Percentiles rank a stretch among this genome's conserved stretches.
phyloP scores from a whole-genome alignment of 106 monocot genomes.

The Alisma plantagoaquatica region DNA sequence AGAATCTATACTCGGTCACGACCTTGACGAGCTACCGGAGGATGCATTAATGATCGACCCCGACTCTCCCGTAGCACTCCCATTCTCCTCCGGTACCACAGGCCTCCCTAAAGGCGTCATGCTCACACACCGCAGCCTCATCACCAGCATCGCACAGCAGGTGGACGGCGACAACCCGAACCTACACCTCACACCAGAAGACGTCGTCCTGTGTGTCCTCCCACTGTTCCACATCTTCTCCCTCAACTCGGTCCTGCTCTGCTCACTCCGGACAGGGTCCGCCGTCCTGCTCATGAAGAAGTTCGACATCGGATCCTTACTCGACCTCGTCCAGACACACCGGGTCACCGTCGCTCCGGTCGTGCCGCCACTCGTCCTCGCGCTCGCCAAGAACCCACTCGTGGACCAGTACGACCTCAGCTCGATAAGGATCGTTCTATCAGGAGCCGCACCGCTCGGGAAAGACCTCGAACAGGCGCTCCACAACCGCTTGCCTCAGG shows the following conservation, averaged over 20 bases:
- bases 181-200: slow-evolving; percentile 35
- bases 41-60: slow-evolving; percentile 27
- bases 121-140: slow-evolving; percentile 58
- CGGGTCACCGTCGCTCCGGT: slow-evolving; percentile 68
- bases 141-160: slow-evolving; percentile 70
- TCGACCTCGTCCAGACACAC: slow-evolving; percentile 46
- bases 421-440: slow-evolving; percentile 65
- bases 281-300: slow-evolving; percentile 67
- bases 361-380: slow-evolving; percentile 86
- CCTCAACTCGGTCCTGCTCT: slow-evolving; percentile 75
- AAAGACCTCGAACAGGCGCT: slow-evolving; percentile 72
- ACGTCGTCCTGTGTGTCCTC: slow-evolving; percentile 86
- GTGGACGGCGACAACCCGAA: slow-evolving; percentile 97
- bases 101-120: slow-evolving; percentile 85
- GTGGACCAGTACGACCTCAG: slow-evolving; percentile 68
- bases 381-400: slow-evolving; percentile 59
- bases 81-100: slow-evolving; percentile 92
- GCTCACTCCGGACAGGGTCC: slow-evolving; percentile 66
- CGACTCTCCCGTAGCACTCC: slow-evolving; percentile 60
- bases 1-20: slow-evolving; percentile 6
- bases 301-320: slow-evolving; percentile 68
- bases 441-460: slow-evolving; percentile 88
- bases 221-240: slow-evolving; percentile 93
- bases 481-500: slow-evolving; percentile 50
- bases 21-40: slow-evolving; percentile 14